Base-by-base conservation (phyloP, 805 yeast species). In the Priceomyces haplophilus region DNA sequence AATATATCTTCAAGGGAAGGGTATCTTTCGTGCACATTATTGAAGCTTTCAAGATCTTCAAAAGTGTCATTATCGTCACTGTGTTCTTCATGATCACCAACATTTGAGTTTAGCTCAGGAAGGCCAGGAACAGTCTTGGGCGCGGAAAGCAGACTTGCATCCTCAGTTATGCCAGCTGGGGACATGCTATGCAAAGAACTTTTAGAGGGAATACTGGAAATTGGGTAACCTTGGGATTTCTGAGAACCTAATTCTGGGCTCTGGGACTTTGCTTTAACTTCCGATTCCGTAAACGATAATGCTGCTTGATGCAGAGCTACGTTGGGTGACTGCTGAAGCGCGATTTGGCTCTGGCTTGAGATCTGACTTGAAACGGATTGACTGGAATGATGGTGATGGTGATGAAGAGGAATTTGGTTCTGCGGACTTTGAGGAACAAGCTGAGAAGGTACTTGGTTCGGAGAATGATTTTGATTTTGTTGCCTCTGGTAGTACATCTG, bases 21-120 rank as follows among this genome's bases (percentile, higher is more conserved):
- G 49, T 69, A 79, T 38, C 82, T 59, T 43, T 73, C 73, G 51
- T 76, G 82, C 1, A 72, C 76, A 42, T 69, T 59, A 20, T 69
- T 73, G 41, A 70, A 50, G 25, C 73, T 59, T 4, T 64, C 73
- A 23, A 75, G 41, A n/a, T 67, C 73, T 8, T 57, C 58, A 21
- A 61, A 54, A 23, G 58, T 55, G 23, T 50, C 55, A 32, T 24
- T 33, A 17, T 42, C 51, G 17, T 24, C 16, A 4, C 20, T 29
- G 1, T 42, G 23, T 4, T 41, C 58, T 3, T 64, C 73, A 23
- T 75, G 40, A 12, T 67, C 73, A 8, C 57, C 58, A 4, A 19
- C 34, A 1, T 42, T 21, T 27, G 15, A 15, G 15, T 27, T n/a
- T 5, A n/a, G 5, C 11, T 27, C 31, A 6, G n/a, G n/a, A 27